These are phyloP conservation scores for Candida sanyaensis DNA, from an alignment of 1,139 yeast genomes.

Conservation along the genomic window DNA sequence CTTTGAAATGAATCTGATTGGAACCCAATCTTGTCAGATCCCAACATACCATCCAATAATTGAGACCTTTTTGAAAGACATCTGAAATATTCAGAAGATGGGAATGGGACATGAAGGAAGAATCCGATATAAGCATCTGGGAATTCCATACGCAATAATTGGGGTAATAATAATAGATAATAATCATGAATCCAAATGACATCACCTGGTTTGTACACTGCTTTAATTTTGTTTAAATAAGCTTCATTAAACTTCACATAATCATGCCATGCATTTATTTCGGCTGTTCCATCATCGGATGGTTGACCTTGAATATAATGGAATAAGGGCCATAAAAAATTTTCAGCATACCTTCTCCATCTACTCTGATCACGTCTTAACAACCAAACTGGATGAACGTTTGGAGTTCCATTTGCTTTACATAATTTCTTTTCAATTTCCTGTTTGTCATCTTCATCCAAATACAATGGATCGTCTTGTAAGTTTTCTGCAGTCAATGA, in stretches of 20 bases:
- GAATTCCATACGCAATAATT: slow-evolving; percentile 76
- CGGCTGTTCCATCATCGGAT: slow-evolving; percentile 60
- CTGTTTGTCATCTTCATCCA: slow-evolving; percentile 57
- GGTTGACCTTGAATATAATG: slow-evolving; percentile 83
- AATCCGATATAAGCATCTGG: slow-evolving; percentile 83
- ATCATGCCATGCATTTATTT: slow-evolving; percentile 85
- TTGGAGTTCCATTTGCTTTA: slow-evolving; percentile 44
- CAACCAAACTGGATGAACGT: slow-evolving; percentile 86
- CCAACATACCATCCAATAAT: slow-evolving; percentile 86
- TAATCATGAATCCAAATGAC: slow-evolving; percentile 96
- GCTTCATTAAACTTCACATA: slow-evolving; percentile 90
- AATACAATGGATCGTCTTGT: slow-evolving; percentile 61
- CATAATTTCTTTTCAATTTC: slow-evolving; percentile 47
- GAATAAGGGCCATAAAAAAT: slow-evolving; percentile 89
- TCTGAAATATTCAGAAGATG: slow-evolving; percentile 92
- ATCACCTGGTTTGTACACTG: slow-evolving; percentile 84
- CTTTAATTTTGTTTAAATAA: slow-evolving; percentile 74
- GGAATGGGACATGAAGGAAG: slow-evolving; percentile 89
- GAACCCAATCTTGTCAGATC: slow-evolving; percentile 83
- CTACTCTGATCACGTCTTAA: slow-evolving; percentile 69
- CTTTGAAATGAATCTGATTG: slow-evolving; percentile 85
- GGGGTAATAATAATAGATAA: slow-evolving; percentile 82
- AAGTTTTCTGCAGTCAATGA: slow-evolving; percentile 24
- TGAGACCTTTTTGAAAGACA: slow-evolving; percentile 82
- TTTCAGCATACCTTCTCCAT: slow-evolving; percentile 90